Evolutionary conservation across 805 yeast genomes (phyloP).

Genomic region (Candida maesae): DNA sequence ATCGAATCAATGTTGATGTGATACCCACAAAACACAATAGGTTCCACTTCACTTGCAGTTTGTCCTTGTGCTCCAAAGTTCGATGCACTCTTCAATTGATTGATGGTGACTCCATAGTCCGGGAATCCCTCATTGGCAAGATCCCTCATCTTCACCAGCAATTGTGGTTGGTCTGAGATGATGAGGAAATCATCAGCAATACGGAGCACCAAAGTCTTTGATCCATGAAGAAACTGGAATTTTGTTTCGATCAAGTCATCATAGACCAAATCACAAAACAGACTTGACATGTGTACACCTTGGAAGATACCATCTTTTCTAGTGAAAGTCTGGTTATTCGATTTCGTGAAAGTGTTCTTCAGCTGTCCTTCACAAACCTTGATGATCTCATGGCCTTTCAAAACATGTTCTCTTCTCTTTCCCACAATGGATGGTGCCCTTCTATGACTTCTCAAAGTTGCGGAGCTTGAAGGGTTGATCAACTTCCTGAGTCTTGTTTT

Average conservation of each 20-base stretch:
- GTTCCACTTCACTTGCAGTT: not conserved
- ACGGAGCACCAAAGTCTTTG: conserved; percentile 45
- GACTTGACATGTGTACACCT: conserved; percentile 74
- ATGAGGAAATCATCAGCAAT: conserved; percentile 84
- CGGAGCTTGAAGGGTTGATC: not conserved
- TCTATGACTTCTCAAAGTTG: not conserved
- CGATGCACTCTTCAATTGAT: conserved; percentile 39
- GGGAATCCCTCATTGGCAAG: conserved; percentile 35
- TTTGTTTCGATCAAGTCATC: conserved; percentile 48
- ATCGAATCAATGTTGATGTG: conserved; percentile 32
- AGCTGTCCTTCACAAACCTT: conserved; percentile 50
- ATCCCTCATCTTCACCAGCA: conserved; percentile 30
- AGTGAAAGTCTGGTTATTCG: conserved; percentile 35
- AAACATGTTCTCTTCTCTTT: conserved; percentile 14
- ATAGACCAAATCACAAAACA: conserved; percentile 70
- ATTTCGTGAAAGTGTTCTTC: conserved; percentile 41
- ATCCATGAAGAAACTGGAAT: conserved; percentile 21
- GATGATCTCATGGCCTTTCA: conserved; percentile 43
- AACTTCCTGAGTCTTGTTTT: not conserved
- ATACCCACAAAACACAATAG: conserved; percentile 41
- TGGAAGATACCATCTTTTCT: conserved; percentile 75
- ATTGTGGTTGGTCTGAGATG: conserved; percentile 42
- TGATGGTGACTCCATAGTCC: conserved; percentile 26
- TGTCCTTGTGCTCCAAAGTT: conserved; percentile 21
- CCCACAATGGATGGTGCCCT: not conserved